Evolutionary conservation across 805 yeast genomes (phyloP).

Genomic region (Barnettozyma wickerhamii): DNA sequence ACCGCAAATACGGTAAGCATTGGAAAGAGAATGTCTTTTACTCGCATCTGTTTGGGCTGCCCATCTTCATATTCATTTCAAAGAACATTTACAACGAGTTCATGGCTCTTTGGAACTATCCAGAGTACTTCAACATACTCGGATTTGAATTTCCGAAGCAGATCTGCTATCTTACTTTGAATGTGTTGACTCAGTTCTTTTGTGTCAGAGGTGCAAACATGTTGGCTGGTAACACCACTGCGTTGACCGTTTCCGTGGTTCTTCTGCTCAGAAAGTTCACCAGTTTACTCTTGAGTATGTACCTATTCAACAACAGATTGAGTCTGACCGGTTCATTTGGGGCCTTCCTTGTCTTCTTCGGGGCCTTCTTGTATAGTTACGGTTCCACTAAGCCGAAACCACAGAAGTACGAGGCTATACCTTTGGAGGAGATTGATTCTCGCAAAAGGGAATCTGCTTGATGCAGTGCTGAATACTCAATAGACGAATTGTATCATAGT

Average conservation of each 20-base stretch:
- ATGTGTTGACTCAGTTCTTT: conserved; percentile 50
- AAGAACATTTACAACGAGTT: conserved; percentile 31
- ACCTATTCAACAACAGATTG: conserved; percentile 45
- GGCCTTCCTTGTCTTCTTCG: conserved; percentile 45
- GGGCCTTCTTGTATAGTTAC: conserved; percentile 46
- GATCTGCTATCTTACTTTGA: conserved; percentile 32
- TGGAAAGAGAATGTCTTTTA: conserved; percentile 68
- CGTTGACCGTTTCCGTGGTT: conserved; percentile 59
- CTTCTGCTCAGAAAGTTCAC: conserved; percentile 57
- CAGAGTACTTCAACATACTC: conserved; percentile 17
- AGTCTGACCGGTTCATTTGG: conserved; percentile 40
- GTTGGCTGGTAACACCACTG: conserved; percentile 52
- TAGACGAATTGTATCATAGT: too few species aligned
- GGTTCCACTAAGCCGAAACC: conserved; percentile 24
- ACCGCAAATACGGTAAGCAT: conserved; percentile 44
- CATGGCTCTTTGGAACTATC: conserved; percentile 18
- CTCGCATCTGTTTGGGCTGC: conserved; percentile 51
- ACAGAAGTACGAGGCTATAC: conserved; percentile 11
- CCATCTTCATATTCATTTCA: conserved; percentile 41
- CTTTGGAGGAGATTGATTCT: conserved; percentile 4
- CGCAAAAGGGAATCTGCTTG: conserved; percentile 2
- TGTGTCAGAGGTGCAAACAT: conserved; percentile 68
- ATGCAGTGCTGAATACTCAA: not conserved
- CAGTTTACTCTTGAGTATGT: conserved; percentile 53
- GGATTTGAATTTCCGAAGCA: conserved; percentile 24